Evolutionary conservation across 768 basidiomycete genomes (phyloP).

Genomic region (Boletus rufocinnamomeus): DNA sequence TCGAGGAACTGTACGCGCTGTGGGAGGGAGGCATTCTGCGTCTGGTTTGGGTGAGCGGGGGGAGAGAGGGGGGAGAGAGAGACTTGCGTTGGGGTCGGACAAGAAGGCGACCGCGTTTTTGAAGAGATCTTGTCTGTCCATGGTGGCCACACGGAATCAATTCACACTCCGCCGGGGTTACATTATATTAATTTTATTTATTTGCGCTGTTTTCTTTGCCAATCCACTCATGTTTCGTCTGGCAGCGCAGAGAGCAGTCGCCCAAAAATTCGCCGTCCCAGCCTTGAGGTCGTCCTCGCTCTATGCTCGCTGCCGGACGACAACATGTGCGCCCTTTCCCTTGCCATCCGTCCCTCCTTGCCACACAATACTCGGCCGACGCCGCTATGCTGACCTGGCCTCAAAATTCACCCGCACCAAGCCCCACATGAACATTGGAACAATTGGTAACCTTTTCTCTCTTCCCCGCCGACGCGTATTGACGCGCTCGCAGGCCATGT

Average conservation of each 20-base stretch:
- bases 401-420: conserved; percentile 69
- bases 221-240: conserved; percentile 34
- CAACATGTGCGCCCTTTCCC: conserved; percentile 12
- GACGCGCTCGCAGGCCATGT: conserved; percentile 66
- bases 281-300: conserved; percentile 1
- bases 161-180: conserved; percentile 33
- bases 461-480: conserved; percentile 17
- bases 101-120: conserved; percentile 85
- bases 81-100: conserved; percentile 73
- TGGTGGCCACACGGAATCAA: conserved; percentile 5
- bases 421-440: conserved; percentile 95
- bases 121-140: conserved; percentile 72
- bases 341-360: conserved; percentile 1
- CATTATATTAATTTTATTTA: neutral
- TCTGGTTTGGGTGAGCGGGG: conserved; percentile 43
- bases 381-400: conserved; percentile 73
- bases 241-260: conserved; percentile 24
- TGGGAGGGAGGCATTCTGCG: conserved; percentile 73
- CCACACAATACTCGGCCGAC: conserved; percentile 22
- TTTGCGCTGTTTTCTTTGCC: neutral
- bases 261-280: neutral
- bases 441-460: conserved; percentile 59
- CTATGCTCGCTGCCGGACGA: conserved; percentile 18
- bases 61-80: neutral
- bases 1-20: conserved; percentile 94